These are phyloP conservation scores for Pseudogymnoascus sp. DNA, from an alignment of 2,329 filamentous ascomycete genomes.

Conservation along the genomic window DNA sequence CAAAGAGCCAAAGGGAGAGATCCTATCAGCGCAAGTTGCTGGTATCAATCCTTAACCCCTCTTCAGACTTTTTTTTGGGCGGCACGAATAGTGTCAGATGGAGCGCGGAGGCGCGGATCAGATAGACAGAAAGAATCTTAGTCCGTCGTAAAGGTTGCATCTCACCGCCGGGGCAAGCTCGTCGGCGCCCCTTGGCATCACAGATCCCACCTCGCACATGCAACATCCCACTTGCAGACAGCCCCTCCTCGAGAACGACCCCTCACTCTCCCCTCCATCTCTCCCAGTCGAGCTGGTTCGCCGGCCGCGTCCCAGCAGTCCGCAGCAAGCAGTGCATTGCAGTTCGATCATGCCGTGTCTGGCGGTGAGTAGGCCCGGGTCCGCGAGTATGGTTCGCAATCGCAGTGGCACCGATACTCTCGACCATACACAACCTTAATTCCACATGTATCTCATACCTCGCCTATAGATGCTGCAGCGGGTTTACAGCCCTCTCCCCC, in stretches of 20 bases:
- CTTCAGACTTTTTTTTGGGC: too few species aligned
- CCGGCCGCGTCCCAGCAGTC: background rate
- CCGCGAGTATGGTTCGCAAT: background rate
- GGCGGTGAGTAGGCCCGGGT: background rate
- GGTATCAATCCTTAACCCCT: background rate
- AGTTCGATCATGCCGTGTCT: background rate
- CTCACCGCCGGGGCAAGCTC: background rate
- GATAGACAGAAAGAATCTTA: background rate
- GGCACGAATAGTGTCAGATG: background rate
- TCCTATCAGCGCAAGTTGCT: background rate
- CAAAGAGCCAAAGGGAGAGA: background rate
- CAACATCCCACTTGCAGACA: background rate
- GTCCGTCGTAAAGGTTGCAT: constrained; percentile 1
- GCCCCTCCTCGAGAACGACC: background rate
- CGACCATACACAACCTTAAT: constrained; percentile 3
- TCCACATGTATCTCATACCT: background rate
- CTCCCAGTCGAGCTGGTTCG: background rate
- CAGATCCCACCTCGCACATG: background rate
- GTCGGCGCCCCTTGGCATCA: background rate
- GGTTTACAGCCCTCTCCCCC: constrained; percentile 1
- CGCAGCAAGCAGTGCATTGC: background rate
- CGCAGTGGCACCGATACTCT: background rate
- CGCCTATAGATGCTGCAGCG: background rate
- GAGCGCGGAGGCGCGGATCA: background rate
- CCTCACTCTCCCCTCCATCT: constrained; percentile 2